phyloP scores from a whole-genome alignment of 2,329 filamentous ascomycete species.

The Fusarium pseudograminearum region DNA sequence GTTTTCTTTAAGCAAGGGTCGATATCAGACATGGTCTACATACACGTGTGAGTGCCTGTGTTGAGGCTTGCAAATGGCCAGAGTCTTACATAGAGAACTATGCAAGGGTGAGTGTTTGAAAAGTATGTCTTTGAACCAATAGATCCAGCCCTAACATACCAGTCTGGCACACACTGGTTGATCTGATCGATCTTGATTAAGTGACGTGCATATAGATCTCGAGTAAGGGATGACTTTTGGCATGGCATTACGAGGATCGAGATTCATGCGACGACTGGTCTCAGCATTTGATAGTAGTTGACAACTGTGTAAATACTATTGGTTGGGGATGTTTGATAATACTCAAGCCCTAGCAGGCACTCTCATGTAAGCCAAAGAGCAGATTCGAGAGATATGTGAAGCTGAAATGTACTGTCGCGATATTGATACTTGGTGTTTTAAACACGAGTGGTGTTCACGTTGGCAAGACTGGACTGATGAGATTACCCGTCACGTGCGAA shows the following conservation, averaged over 20 bases:
- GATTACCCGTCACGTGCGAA: rapidly evolving
- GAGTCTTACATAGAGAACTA: slow-evolving; percentile 6
- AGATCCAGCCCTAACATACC: slow-evolving; percentile 18
- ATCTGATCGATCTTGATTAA: slow-evolving; percentile 4
- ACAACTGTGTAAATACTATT: neutral
- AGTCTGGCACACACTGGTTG: neutral
- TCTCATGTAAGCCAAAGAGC: too few relatives aligned
- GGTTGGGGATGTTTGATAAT: neutral
- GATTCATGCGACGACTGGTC: slow-evolving; percentile 8
- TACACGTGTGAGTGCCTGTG: slow-evolving; percentile 16
- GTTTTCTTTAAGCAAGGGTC: slow-evolving; percentile 10
- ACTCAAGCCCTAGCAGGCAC: too few relatives aligned
- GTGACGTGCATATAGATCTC: neutral
- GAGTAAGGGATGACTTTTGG: slow-evolving; percentile 15
- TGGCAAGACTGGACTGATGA: neutral
- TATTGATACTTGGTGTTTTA: neutral
- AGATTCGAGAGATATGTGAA: neutral
- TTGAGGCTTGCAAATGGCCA: neutral
- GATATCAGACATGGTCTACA: slow-evolving; percentile 21
- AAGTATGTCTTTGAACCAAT: neutral
- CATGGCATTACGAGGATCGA: slow-evolving; percentile 30
- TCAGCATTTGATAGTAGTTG: neutral
- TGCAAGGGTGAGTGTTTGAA: slow-evolving; percentile 19
- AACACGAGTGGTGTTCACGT: neutral
- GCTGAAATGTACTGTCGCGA: neutral